A percentile compares a stretch with the other conserved stretches of the same genome.
Evolutionary conservation across 306 rosid species (phyloP).

Genomic region (Pachyrhizus erosus): DNA sequence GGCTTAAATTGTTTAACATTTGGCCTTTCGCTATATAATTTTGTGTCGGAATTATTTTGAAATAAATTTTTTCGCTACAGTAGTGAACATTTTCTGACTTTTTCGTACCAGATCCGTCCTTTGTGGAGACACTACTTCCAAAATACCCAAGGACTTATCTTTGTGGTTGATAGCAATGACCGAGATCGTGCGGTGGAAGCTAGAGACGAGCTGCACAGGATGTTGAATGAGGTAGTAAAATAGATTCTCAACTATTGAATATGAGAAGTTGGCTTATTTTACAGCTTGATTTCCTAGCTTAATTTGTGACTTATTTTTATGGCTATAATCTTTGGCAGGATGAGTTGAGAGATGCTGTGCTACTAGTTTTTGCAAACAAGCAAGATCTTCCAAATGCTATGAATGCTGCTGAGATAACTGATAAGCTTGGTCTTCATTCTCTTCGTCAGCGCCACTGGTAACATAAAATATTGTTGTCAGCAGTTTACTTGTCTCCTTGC

Average conservation of each 20-base stretch:
- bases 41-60: not conserved
- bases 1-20: constrained; percentile 11
- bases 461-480: not conserved
- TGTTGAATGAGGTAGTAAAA: constrained; percentile 74
- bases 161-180: constrained; percentile 88
- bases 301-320: not conserved
- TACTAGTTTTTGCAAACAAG: constrained; percentile 86
- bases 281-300: constrained; percentile 30
- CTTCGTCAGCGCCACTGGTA: constrained; percentile 96
- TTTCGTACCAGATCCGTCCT: constrained; percentile 72
- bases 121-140: constrained; percentile 94
- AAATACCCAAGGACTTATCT: constrained; percentile 85
- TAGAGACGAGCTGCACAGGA: constrained; percentile 88
- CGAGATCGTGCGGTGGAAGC: constrained; percentile 88
- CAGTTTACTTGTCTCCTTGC: not conserved
- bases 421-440: constrained; percentile 87
- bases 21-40: not conserved
- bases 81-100: not conserved
- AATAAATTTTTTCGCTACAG: not conserved
- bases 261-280: constrained; percentile 14
- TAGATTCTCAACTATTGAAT: constrained; percentile 15
- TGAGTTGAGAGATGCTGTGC: constrained; percentile 89
- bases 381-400: constrained; percentile 97
- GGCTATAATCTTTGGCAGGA: constrained; percentile 53
- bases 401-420: constrained; percentile 94